Percentiles rank a stretch among this genome's conserved stretches.
phyloP scores from a whole-genome alignment of 2,329 filamentous ascomycete genomes.

The Exophiala viscosa region DNA sequence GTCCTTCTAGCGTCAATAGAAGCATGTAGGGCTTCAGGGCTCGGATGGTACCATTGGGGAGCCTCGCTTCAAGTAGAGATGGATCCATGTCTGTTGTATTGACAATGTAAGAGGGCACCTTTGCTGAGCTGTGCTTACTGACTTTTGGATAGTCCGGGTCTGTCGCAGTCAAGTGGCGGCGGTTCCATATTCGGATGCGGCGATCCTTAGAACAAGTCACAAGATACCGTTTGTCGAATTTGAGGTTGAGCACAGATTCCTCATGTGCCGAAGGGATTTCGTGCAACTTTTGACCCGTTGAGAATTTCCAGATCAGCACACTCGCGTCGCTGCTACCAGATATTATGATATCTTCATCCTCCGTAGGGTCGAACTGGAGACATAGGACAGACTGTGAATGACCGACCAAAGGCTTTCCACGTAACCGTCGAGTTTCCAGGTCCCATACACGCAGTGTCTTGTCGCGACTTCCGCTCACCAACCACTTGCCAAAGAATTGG shows the following conservation, averaged over 20 bases:
- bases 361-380: constrained; percentile 86
- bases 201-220: constrained; percentile 98
- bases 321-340: constrained; percentile 91
- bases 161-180: constrained; percentile 57
- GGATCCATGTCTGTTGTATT: constrained; percentile 45
- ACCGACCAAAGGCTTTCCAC: constrained; percentile 67
- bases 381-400: constrained; percentile 88
- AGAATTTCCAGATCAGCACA: constrained; percentile 90
- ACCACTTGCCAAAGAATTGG: constrained; percentile 77
- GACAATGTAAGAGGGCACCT: constrained; percentile 52
- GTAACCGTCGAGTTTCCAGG: constrained; percentile 73
- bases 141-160: constrained; percentile 43
- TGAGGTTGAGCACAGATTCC: constrained; percentile 89
- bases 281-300: constrained; percentile 78
- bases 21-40: constrained; percentile 65
- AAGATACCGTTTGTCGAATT: constrained; percentile 85
- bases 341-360: constrained; percentile 85
- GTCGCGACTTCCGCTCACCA: constrained; percentile 92
- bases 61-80: constrained; percentile 39
- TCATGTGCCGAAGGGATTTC: constrained; percentile 71
- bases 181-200: constrained; percentile 93
- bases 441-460: constrained; percentile 87
- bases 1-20: constrained; percentile 76
- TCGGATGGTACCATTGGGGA: constrained; percentile 41
- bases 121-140: constrained; percentile 32